phyloP scores from a whole-genome alignment of 1,139 yeast species.

The Arxiozyma slooffiae region DNA sequence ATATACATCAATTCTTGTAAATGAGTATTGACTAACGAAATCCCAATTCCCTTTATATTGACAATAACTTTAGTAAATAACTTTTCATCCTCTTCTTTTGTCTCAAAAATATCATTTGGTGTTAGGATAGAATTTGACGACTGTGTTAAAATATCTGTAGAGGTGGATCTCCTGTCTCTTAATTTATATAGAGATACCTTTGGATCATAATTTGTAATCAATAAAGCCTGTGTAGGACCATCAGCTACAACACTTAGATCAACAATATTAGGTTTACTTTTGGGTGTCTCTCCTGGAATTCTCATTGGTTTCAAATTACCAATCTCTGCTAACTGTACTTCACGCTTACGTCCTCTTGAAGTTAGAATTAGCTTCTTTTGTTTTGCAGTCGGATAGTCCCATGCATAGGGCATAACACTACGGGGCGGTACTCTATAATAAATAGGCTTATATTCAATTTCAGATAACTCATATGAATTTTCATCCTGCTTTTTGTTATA shows the following conservation, averaged over 20 bases:
- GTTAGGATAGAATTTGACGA: constrained; percentile 27
- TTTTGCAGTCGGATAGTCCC: constrained; percentile 92
- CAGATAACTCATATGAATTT: constrained; percentile 50
- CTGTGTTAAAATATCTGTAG: constrained; percentile 7
- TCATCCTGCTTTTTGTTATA: constrained; percentile 30
- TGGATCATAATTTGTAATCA: constrained; percentile 75
- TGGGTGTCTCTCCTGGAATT: constrained; percentile 42
- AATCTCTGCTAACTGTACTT: constrained; percentile 80
- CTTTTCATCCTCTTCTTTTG: constrained; percentile 59
- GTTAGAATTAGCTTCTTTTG: constrained; percentile 71
- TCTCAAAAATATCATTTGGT: constrained; percentile 48
- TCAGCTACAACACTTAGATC: constrained; percentile 92
- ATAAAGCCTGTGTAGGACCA: constrained; percentile 86
- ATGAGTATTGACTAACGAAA: constrained; percentile 67
- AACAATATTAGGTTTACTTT: constrained; percentile 41
- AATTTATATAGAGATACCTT: constrained; percentile 61
- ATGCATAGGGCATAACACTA: constrained; percentile 96
- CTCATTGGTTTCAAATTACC: constrained; percentile 86
- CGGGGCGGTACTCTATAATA: constrained; percentile 74
- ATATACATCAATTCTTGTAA: constrained; percentile 73
- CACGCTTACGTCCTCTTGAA: constrained; percentile 64
- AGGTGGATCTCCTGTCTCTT: constrained; percentile 11
- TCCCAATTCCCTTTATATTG: constrained; percentile 77
- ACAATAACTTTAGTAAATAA: constrained; percentile 52
- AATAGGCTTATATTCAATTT: constrained; percentile 52